These are phyloP conservation scores for Cicer pinnatifidum DNA, from an alignment of 306 rosid species.

Conservation along the genomic window DNA sequence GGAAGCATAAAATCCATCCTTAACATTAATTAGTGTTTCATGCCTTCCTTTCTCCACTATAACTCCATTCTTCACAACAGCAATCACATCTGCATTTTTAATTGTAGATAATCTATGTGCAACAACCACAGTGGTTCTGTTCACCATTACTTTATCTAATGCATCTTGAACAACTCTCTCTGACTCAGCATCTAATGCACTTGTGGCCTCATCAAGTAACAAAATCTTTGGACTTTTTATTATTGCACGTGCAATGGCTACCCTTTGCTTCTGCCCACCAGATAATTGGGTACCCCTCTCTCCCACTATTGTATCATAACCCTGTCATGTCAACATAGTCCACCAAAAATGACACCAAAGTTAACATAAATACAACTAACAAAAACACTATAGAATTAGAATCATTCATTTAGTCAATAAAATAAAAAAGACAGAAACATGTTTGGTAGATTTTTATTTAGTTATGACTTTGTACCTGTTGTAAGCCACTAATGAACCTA, in stretches of 20 bases:
- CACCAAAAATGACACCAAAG: not conserved
- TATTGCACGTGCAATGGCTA: slow-evolving; percentile 87
- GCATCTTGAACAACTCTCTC: slow-evolving; percentile 94
- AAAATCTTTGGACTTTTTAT: slow-evolving; percentile 79
- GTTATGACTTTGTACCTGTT: slow-evolving; percentile 54
- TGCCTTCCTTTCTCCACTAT: slow-evolving; percentile 86
- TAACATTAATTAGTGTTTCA: slow-evolving; percentile 61
- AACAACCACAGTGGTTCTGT: slow-evolving; percentile 77
- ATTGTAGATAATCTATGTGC: slow-evolving; percentile 87
- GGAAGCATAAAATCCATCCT: slow-evolving; percentile 83
- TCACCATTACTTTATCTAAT: slow-evolving; percentile 76
- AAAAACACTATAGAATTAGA: not conserved
- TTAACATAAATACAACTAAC: not conserved
- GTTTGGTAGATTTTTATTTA: too few relatives aligned
- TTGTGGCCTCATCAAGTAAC: slow-evolving; percentile 82
- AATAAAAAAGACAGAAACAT: not conserved
- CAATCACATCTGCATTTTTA: slow-evolving; percentile 81
- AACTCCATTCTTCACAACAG: slow-evolving; percentile 84
- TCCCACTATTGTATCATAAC: slow-evolving; percentile 80
- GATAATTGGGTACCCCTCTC: slow-evolving; percentile 86
- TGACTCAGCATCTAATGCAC: slow-evolving; percentile 86
- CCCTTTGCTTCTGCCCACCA: slow-evolving; percentile 85
- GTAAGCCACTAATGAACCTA: slow-evolving; percentile 71
- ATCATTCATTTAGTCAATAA: not conserved
- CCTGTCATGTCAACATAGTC: slow-evolving; percentile 50